Base-by-base conservation (phyloP, 352 stramenopile genomes). In the Globisporangium nagaii region DNA sequence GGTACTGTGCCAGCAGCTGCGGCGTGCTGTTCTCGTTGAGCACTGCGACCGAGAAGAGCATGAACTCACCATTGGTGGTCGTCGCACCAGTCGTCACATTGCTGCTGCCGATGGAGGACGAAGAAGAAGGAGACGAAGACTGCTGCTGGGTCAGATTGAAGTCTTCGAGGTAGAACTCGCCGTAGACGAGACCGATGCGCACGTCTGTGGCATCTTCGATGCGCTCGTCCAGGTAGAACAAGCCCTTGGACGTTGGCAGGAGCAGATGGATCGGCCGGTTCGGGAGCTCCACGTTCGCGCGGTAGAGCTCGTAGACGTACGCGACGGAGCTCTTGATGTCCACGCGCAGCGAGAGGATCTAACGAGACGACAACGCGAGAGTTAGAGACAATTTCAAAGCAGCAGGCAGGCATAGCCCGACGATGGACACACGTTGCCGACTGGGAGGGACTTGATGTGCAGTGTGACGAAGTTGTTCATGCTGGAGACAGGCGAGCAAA, bases 251-350 rank as follows among this genome's bases (percentile, higher is more conserved):
- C 15, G 83, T 93, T 4, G 78, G 83, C 13, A 90, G 62, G 5
- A 93, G 54, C 44, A 93, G 40, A 54, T 90, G 74, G 37, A 90
- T 65, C 28, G 70, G 70, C 1, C 78, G 79, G 28, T 89, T 86
- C 2, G 70, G 70, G 0, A 68, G 48, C 25, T 88, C 78, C 7
- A 65, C 64, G 35, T 80, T 80, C 25, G 78, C 63, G 30, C 83
- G 83, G 46, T 90, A 93, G 15, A 88, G 62, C 50, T 93, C 83
- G 52, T 93, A 93, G 15, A 93, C 62, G 58, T 83, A 86, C 13
- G 79, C 63, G 19, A 90, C 62, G 0, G 75, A 71, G 20, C 61
- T 68, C 51, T 62, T 73, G 9, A 78, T 56, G 32, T 90, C 74
- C 25, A 93, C 53, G 7, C 68, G 65, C 8, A 93, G 73, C 10